These are phyloP conservation scores for Eucalyptus sp. DNA, from an alignment of 345 rosid genomes.

Conservation along the genomic window DNA sequence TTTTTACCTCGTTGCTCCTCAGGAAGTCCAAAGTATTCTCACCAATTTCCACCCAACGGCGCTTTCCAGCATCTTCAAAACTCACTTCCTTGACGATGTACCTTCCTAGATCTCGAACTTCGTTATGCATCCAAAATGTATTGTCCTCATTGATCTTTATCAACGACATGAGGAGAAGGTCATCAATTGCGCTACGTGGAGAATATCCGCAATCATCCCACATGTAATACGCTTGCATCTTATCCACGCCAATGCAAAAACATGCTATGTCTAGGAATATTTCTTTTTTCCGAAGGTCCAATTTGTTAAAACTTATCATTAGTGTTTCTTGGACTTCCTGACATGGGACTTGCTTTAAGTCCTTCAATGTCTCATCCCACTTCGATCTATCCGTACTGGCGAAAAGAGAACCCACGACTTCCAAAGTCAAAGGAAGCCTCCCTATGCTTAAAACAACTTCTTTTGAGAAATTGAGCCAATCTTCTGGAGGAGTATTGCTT, in stretches of 20 bases:
- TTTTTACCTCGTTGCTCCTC: background rate
- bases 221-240: background rate
- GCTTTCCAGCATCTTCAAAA: background rate
- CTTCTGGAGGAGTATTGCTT: background rate
- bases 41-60: background rate
- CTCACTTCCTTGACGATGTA: background rate
- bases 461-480: background rate
- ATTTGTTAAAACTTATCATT: background rate
- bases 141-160: background rate
- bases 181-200: rapidly evolving
- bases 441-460: background rate
- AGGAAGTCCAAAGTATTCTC: background rate
- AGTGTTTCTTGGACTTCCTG: background rate
- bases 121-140: background rate
- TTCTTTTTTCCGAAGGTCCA: background rate
- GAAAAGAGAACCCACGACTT: background rate
- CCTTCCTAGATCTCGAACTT: background rate
- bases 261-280: background rate
- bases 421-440: background rate
- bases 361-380: background rate
- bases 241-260: background rate
- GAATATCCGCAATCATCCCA: background rate
- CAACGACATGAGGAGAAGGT: background rate
- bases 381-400: rapidly evolving
- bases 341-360: background rate